Evolutionary conservation across 495 filamentous ascomycete genomes (phyloP), one percentile per base, ranked within the genome.

Genomic region (Aspergillus funiculosus): DNA sequence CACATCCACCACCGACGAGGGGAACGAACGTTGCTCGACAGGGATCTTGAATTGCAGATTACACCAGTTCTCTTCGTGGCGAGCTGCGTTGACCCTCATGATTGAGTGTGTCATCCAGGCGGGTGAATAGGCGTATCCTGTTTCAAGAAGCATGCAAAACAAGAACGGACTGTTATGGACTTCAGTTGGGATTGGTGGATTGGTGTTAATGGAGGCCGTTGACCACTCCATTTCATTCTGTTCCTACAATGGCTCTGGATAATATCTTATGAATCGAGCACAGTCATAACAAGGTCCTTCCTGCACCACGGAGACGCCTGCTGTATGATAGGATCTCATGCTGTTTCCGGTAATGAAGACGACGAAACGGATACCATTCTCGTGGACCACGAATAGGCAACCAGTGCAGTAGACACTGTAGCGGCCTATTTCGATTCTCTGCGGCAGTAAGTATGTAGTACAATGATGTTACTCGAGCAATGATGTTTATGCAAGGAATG

Each of bases 221-320:
- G 81, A 84, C 11, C 79, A 79, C 26, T 90, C 89, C 1, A 21
- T 92, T 18, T 80, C 71, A 46, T 25, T 64, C 11, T 59, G 41
- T 19, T 75, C 68, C 4, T 95, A 89, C 66, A 71, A 90, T 67
- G 88, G 89, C 26, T 65, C 66, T 18, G 81, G 78, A 17, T 60
- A 70, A 32, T 95, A 78, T 63, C 82, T 95, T 59, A 95, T 95
- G 89, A 91, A 94, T 54, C 89, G 1, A 73, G 68, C 20, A 58
- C 71, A 21, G 75, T 77, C 41, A 86, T 92, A 56, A 80, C 72
- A 1, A 57, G 77, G 13, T 95, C 94, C 87, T 9, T 76, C 83
- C 20, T 95, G 89, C 67, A 80, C 78, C 13, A 73, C 94, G 89
- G 89, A 50, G 92, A 91, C 56, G 83, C 94, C 39, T 94, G 89